These are phyloP conservation scores for Plasmodium cynomolgi DNA, from an alignment of 169 alveolate species.

Conservation along the genomic window DNA sequence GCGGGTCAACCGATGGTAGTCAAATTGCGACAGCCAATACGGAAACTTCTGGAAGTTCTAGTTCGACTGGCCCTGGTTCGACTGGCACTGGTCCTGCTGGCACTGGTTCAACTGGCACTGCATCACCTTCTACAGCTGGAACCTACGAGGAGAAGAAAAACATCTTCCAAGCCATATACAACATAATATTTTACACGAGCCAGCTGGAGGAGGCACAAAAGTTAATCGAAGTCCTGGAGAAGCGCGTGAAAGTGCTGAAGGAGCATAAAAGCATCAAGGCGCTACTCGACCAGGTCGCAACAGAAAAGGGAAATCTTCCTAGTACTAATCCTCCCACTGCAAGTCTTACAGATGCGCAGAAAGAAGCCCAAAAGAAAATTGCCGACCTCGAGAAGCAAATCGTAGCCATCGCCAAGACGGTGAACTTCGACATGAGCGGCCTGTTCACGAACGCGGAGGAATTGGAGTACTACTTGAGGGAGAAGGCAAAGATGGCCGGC, in stretches of 20 bases:
- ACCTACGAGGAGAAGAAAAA: background rate
- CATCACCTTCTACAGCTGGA: background rate
- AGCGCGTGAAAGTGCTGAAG: constrained; percentile 16
- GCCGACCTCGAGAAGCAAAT: background rate
- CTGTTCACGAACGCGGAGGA: constrained; percentile 21
- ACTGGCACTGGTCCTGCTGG: too few species aligned
- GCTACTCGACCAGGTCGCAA: constrained; percentile 2
- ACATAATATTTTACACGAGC: constrained; percentile 27
- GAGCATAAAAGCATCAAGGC: background rate
- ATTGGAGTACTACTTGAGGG: constrained; percentile 51
- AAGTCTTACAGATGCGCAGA: background rate
- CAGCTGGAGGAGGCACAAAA: constrained; percentile 41
- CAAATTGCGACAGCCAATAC: background rate
- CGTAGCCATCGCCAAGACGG: constrained; percentile 33
- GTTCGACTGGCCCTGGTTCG: background rate
- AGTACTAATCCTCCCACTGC: background rate
- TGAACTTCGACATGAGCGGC: constrained; percentile 23
- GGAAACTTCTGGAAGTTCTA: background rate
- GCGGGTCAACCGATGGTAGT: background rate
- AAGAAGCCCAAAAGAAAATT: background rate
- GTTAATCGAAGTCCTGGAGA: constrained; percentile 8
- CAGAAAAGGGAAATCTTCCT: background rate
- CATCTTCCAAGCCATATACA: constrained; percentile 10
- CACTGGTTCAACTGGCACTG: background rate
- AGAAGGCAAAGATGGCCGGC: constrained; percentile 5